These are phyloP conservation scores for Pseudozyma tsukubaensis DNA, from an alignment of 1,284 basidiomycete genomes.

Conservation along the genomic window DNA sequence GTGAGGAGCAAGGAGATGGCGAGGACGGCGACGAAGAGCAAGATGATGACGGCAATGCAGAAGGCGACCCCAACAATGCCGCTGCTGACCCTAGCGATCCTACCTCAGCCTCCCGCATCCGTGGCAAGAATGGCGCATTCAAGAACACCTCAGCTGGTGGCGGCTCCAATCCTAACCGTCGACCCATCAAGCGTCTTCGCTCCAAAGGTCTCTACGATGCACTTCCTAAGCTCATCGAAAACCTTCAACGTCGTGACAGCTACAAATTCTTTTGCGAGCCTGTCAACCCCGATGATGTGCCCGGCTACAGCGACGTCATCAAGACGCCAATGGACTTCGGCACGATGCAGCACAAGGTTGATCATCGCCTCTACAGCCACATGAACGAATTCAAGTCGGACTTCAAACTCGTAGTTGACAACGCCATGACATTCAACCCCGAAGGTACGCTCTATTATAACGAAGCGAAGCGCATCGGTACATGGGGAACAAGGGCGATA, in stretches of 20 bases:
- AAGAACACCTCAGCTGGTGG: constrained; percentile 5
- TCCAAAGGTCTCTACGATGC: constrained; percentile 51
- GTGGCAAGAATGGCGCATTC: constrained; percentile 32
- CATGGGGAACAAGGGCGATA: constrained; percentile 61
- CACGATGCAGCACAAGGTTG: constrained; percentile 74
- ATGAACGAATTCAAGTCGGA: constrained; percentile 60
- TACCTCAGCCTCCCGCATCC: constrained; percentile 16
- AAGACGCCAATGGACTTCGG: constrained; percentile 84
- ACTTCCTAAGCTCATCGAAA: constrained; percentile 51
- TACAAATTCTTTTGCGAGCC: constrained; percentile 84
- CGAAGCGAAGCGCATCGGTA: constrained; percentile 58
- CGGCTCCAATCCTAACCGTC: constrained; percentile 20
- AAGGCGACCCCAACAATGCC: constrained; percentile 1
- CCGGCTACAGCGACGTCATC: constrained; percentile 78
- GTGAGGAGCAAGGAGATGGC: constrained; percentile 10
- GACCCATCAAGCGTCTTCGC: constrained; percentile 49
- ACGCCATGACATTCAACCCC: constrained; percentile 65
- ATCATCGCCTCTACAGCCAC: constrained; percentile 43
- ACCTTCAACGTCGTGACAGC: constrained; percentile 76
- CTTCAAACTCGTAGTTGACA: constrained; percentile 61
- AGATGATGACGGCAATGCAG: constrained; percentile 8
- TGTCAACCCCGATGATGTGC: constrained; percentile 76
- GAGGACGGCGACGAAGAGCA: constrained; percentile 6
- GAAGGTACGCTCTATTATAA: constrained; percentile 61
- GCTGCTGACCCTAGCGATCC: not conserved